Base-by-base conservation (phyloP, 805 yeast species). In the Clavispora santaluciae region DNA sequence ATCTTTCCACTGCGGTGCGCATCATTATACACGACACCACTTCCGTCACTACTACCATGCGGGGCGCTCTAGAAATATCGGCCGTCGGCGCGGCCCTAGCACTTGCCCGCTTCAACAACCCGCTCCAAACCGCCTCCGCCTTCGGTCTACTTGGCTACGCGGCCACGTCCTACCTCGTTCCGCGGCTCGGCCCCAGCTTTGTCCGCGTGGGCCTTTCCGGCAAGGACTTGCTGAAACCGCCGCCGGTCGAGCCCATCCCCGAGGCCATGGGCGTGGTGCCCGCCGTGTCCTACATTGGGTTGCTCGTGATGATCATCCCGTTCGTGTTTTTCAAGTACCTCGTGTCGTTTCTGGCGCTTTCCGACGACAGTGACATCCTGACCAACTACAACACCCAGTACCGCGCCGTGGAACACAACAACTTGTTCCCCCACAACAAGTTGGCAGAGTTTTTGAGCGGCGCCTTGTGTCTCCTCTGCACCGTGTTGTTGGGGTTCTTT, bases 191-290 rank as follows among this genome's bases (percentile, higher is more conserved):
- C 1, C 70, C 75, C 1, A 70, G 79, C 31, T 90, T 90, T 61
- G 73, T 85, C 17, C 73, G 75, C 39, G 78, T 84, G 33, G 99
- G 99, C 0, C 72, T 93, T n/a, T 75, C 66, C 46, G 99, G 99
- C 8, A 78, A 74, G 46, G 99, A 93, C 59, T 53, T 89, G 56
- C 81, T 89, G 33, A 93, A 93, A 59, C 61, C 59, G n/a, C 78
- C 78, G n/a, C 95, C 95, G 0, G 69, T 80, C 2, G 39, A 22
- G 9, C 61, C 57, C 28, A 73, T 88, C 8, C 93, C 99, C 1
- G 99, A 93, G 64, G 78, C 95, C 0, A 81, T 91, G 70, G 99
- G 99, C n/a, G 83, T 88, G 2, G 83, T 91, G 0, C 76, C 88
- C 5, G 93, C 96, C 0, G 72, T 85, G 4, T 81, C 89, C 0